Conservation (phyloP, 106 monocot genomes). For the Amphibolis antarctica region DNA sequence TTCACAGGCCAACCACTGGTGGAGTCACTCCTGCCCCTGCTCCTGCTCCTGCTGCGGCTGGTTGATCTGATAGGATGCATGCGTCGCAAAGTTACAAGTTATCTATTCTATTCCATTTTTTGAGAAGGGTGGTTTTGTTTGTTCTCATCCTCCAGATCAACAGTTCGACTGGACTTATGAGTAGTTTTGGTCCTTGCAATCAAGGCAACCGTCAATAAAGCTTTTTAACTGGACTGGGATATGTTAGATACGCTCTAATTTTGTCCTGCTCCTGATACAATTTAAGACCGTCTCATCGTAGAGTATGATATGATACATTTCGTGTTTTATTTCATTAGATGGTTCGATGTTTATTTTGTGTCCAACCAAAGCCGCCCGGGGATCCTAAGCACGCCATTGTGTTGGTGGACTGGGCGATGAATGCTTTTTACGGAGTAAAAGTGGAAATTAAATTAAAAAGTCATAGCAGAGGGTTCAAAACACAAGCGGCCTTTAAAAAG, state of each 20-base stretch:
- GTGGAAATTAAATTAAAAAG: too few relatives aligned
- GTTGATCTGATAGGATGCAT: neutral
- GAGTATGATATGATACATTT: neutral
- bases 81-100: neutral
- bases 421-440: too few relatives aligned
- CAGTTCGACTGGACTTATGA: neutral
- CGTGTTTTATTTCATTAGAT: neutral
- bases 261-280: neutral
- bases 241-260: neutral
- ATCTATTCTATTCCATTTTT: neutral
- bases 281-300: neutral
- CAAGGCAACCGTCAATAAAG: conserved; percentile 1
- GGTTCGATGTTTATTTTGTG: too few relatives aligned
- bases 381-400: too few relatives aligned
- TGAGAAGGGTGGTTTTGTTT: conserved; percentile 15
- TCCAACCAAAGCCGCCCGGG: too few relatives aligned
- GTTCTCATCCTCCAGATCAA: conserved; percentile 7
- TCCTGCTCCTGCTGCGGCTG: neutral
- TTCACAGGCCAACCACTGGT: conserved; percentile 60
- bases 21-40: conserved; percentile 27
- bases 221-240: neutral
- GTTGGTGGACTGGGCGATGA: too few relatives aligned
- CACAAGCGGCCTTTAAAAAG: too few relatives aligned
- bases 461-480: too few relatives aligned
- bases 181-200: neutral